Evolutionary conservation across 257 asterid species (phyloP).

Genomic region (Vinca minor): DNA sequence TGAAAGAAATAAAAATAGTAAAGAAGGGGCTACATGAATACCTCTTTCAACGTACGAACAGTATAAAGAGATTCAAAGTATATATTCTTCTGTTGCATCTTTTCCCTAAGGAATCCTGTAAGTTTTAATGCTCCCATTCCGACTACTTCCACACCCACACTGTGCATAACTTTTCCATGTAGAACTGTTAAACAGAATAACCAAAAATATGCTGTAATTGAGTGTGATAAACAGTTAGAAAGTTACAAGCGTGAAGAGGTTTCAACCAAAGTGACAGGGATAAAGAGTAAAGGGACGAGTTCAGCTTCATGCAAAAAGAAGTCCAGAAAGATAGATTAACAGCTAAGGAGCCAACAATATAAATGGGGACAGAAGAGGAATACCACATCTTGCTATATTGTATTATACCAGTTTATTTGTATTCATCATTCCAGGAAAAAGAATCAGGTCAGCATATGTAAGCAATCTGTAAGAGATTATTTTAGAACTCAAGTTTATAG

Average conservation of each 20-base stretch:
- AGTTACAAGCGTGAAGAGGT: background rate
- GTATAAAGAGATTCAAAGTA: slow-evolving; percentile 75
- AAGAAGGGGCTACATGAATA: slow-evolving; percentile 13
- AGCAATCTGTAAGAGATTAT: background rate
- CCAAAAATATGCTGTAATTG: background rate
- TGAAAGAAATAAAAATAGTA: background rate
- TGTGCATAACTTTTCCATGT: slow-evolving; percentile 77
- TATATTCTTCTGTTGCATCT: slow-evolving; percentile 72
- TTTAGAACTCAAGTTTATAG: slow-evolving; percentile 1
- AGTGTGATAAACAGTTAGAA: slow-evolving; percentile 1
- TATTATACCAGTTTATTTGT: background rate
- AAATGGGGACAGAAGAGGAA: background rate
- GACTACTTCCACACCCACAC: slow-evolving; percentile 73
- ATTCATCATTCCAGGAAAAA: background rate
- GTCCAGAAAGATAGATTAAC: background rate
- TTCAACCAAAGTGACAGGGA: background rate
- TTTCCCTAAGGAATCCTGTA: slow-evolving; percentile 81
- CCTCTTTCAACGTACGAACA: slow-evolving; percentile 91
- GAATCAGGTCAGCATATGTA: background rate
- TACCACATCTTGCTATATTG: background rate
- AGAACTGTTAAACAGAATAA: slow-evolving; percentile 43
- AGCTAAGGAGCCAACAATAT: background rate
- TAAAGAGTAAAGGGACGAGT: background rate
- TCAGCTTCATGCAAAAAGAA: background rate
- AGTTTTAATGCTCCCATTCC: slow-evolving; percentile 94